Conservation (phyloP, 345 rosid genomes). For the Eucalyptus victrix region DNA sequence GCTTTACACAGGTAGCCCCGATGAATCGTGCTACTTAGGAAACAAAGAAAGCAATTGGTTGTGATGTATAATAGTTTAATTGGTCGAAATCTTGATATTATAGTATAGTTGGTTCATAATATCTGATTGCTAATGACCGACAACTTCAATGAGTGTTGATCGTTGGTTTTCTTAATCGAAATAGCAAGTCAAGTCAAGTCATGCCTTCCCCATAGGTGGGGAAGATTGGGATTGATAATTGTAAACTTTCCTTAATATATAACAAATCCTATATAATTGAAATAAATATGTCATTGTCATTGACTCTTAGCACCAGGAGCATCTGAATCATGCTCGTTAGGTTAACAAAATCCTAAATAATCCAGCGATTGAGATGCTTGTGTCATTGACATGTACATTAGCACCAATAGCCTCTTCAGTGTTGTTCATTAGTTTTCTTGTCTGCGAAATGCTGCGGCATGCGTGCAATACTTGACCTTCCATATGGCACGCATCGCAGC, state of each 20-base stretch:
- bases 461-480: background rate
- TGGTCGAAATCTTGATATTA: background rate
- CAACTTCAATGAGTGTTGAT: background rate
- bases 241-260: background rate
- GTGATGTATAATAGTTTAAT: background rate
- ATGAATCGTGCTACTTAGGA: background rate
- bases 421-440: background rate
- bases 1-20: background rate
- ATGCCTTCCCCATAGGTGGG: background rate
- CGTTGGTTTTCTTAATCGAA: background rate
- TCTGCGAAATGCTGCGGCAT: background rate
- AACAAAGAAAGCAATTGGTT: background rate
- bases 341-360: background rate
- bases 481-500: background rate
- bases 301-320: background rate
- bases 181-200: background rate
- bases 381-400: background rate
- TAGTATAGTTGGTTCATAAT: background rate
- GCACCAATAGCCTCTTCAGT: background rate
- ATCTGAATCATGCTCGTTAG: background rate
- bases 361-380: background rate
- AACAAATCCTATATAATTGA: accelerated
- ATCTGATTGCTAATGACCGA: background rate
- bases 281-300: background rate
- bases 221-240: background rate